Evolutionary conservation across 2,329 filamentous ascomycete genomes (phyloP).

Genomic region (Colletotrichum falcatum): DNA sequence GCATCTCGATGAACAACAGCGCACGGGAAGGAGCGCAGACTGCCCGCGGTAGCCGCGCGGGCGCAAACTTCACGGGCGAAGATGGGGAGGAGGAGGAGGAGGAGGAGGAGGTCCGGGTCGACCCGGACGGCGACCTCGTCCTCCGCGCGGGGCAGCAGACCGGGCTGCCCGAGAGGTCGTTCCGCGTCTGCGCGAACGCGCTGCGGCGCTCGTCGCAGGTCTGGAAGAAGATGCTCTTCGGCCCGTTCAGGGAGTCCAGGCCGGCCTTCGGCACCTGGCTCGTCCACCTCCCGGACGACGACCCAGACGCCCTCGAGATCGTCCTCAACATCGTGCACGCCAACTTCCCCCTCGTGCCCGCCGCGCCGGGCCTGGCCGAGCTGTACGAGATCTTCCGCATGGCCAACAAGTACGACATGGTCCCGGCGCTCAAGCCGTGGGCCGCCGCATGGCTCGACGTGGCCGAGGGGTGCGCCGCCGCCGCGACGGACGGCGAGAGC

Average conservation of each 20-base stretch:
- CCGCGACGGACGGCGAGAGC: background rate
- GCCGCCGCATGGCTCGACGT: constrained; percentile 10
- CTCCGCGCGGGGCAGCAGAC: constrained; percentile 13
- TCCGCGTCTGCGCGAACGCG: constrained; percentile 32
- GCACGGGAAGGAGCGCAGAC: too few relatives aligned
- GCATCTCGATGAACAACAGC: background rate
- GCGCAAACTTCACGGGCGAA: background rate
- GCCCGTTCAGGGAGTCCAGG: constrained; percentile 33
- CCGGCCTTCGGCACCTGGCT: constrained; percentile 20
- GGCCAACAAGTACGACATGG: constrained; percentile 33
- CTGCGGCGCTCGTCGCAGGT: constrained; percentile 23
- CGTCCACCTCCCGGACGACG: constrained; percentile 26
- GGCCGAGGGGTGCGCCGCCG: background rate
- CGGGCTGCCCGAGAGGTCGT: background rate
- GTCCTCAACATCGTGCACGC: constrained; percentile 25
- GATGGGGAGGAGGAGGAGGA: too few relatives aligned
- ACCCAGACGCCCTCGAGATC: background rate
- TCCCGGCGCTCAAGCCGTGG: constrained; percentile 24
- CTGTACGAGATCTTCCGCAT: constrained; percentile 23
- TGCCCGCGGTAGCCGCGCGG: too few relatives aligned
- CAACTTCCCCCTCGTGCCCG: constrained; percentile 9
- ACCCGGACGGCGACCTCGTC: constrained; percentile 26
- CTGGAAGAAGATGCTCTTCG: constrained; percentile 38
- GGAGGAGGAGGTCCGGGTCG: background rate
- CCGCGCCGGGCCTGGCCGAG: background rate